Evolutionary conservation across 225 moss, liverwort and hornwort species (phyloP), one percentile per base, ranked within the genome.

Genomic region (Marchantia paleacea): DNA sequence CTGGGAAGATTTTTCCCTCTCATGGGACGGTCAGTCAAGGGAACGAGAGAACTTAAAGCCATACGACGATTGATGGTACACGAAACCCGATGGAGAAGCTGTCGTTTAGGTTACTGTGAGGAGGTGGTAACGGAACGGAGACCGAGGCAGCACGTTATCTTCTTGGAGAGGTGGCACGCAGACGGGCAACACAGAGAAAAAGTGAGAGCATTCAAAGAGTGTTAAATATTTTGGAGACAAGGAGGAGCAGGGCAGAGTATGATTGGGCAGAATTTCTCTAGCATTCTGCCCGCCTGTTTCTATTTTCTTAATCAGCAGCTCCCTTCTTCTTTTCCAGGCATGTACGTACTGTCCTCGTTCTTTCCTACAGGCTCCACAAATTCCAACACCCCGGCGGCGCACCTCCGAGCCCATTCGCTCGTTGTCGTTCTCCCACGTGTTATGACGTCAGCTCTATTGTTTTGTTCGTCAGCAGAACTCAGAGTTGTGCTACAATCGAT

Each of bases 141-240:
- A 48, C 69, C 69, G 69, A 69, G 69, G 69, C 19, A 69, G 69
- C 69, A 69, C 69, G 69, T 69, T 69, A 69, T 69, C 69, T 69
- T 48, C 18, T 69, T 20, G 69, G 69, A 69, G 47, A 69, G 25
- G 69, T 69, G 69, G 69, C 69, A 69, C 29, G 69, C 13, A 48
- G 69, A 69, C 10, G 69, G 69, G 69, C 69, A 69, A 14, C 69
- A 69, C 16, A 48, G 69, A 48, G 69, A 22, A 69, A 69, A 69
- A 28, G 69, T 48, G 31, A 69, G 18, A 48, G 69, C 69, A 30
- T 31, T 69, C 29, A 69, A 69, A 69, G 69, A 28, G 69, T 69
- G 69, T 69, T 69, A 69, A 48, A 69, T 69, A 28, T 69, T 28
- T 28, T 15, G 69, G 69, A 69, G 69, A 69, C 69, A 69, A 69